Percentiles rank a stretch among this genome's conserved stretches.
These are phyloP conservation scores for Diddensiella transvaalensis DNA, from an alignment of 805 yeast genomes.

Conservation along the genomic window DNA sequence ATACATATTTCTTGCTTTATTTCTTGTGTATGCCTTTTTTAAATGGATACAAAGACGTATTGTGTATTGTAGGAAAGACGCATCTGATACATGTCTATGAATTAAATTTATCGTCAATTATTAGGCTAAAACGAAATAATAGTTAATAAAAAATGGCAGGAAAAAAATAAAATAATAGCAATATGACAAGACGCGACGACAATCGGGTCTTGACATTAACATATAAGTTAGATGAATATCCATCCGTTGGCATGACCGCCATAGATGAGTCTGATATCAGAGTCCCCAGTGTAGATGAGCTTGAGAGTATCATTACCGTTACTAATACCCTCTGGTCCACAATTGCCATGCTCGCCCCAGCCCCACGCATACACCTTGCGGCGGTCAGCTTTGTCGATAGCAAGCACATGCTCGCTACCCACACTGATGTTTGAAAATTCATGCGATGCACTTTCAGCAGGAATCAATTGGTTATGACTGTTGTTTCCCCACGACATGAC, in stretches of 20 bases:
- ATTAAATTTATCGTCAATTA: conserved; percentile 1
- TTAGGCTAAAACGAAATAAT: background rate
- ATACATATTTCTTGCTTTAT: conserved; percentile 26
- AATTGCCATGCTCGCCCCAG: conserved; percentile 99
- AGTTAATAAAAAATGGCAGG: background rate
- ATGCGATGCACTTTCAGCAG: conserved; percentile 14
- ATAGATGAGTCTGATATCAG: conserved; percentile 7
- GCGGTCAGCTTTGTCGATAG: conserved; percentile 21
- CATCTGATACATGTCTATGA: conserved; percentile 20
- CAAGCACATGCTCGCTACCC: conserved; percentile 88
- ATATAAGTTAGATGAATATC: conserved; percentile 7
- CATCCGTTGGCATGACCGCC: conserved; percentile 25
- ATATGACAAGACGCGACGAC: too few relatives aligned
- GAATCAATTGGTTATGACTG: conserved; percentile 64
- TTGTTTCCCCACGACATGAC: conserved; percentile 66
- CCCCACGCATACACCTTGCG: conserved; percentile 74
- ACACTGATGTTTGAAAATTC: conserved; percentile 36
- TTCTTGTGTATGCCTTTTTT: conserved; percentile 2
- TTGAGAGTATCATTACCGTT: conserved; percentile 3
- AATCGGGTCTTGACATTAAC: background rate
- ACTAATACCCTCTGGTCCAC: conserved; percentile 46
- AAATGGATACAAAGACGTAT: conserved; percentile 4
- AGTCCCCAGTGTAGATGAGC: background rate
- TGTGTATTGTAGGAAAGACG: conserved; percentile 27
- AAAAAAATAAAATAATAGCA: background rate